Percentiles rank a stretch among this genome's conserved stretches.
Conservation (phyloP, 1,139 yeast species). For the Protomyces pachydermus region DNA sequence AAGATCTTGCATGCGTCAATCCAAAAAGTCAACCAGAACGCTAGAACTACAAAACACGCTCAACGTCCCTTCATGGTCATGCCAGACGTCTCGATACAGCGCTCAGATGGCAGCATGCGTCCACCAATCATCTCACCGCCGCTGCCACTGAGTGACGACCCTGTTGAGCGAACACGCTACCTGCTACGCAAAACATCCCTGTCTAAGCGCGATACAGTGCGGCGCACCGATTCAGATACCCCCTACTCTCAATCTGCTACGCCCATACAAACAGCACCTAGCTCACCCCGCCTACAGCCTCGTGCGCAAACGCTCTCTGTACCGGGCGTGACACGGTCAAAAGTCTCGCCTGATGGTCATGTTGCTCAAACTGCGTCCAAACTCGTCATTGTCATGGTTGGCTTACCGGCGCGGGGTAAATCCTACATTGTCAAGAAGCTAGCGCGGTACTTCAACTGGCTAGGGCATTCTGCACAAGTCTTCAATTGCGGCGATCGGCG, state of each 20-base stretch:
- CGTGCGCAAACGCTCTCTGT: conserved; percentile 63
- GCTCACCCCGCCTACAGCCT: conserved; percentile 19
- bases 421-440: conserved; percentile 87
- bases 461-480: conserved; percentile 81
- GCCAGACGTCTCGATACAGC: not conserved
- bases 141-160: not conserved
- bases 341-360: conserved; percentile 53
- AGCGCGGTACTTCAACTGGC: conserved; percentile 83
- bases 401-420: conserved; percentile 88
- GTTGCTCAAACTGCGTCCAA: conserved; percentile 39
- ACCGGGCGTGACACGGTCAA: conserved; percentile 85
- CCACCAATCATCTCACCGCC: not conserved
- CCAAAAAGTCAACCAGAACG: not conserved
- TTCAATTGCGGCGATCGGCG: conserved; percentile 94
- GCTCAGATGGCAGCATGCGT: not conserved
- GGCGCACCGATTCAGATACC: conserved; percentile 7
- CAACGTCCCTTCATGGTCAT: not conserved
- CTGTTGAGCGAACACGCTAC: conserved; percentile 18
- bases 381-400: conserved; percentile 89
- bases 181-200: conserved; percentile 20
- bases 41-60: not conserved
- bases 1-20: too few relatives aligned
- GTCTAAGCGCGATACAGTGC: not conserved
- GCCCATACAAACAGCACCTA: conserved; percentile 22
- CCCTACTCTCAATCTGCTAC: conserved; percentile 25